phyloP scores from a whole-genome alignment of 1,284 basidiomycete species.

The Fomitopsis betulina region DNA sequence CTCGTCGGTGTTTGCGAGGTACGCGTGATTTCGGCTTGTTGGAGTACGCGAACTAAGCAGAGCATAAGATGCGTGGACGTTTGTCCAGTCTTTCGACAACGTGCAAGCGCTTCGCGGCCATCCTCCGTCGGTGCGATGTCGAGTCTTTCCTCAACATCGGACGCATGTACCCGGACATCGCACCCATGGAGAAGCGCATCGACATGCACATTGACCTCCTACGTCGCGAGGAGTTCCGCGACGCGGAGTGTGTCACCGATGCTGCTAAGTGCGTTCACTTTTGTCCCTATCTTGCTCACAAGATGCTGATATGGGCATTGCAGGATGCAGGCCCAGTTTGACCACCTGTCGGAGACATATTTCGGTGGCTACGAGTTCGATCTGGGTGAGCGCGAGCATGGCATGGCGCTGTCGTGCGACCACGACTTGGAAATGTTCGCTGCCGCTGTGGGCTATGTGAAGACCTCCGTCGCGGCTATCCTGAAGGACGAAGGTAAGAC shows the following conservation, averaged over 20 bases:
- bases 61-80: conserved; percentile 69
- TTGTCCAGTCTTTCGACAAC: conserved; percentile 76
- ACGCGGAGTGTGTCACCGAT: conserved; percentile 88
- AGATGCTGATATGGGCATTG: background rate
- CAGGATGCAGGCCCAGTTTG: conserved; percentile 87
- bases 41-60: background rate
- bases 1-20: conserved; percentile 91
- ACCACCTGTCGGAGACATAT: conserved; percentile 84
- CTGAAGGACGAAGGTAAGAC: conserved; percentile 69
- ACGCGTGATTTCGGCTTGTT: conserved; percentile 13
- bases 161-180: conserved; percentile 79
- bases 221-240: conserved; percentile 85
- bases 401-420: conserved; percentile 77
- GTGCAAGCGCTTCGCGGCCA: conserved; percentile 83
- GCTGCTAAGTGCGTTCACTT: conserved; percentile 65
- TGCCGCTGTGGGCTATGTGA: conserved; percentile 83
- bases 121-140: conserved; percentile 74
- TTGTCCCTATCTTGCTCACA: background rate
- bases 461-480: conserved; percentile 74
- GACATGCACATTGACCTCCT: conserved; percentile 88
- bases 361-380: conserved; percentile 81
- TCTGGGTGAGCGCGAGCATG: conserved; percentile 85
- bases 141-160: conserved; percentile 84
- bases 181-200: conserved; percentile 85
- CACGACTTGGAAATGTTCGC: conserved; percentile 90